Conservation (phyloP, 257 asterid genomes). For the Petrea volubilis region DNA sequence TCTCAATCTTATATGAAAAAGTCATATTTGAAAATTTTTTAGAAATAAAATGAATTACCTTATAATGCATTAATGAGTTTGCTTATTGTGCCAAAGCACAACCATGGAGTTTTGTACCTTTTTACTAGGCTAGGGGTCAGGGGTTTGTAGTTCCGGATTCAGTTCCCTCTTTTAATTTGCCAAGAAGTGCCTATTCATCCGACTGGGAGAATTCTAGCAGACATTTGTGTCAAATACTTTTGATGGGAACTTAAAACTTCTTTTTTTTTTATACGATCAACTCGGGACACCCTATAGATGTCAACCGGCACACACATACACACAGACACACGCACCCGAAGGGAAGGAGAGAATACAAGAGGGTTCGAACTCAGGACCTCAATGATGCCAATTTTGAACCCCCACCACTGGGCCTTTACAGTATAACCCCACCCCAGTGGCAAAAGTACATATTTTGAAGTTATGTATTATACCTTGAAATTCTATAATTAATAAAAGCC, state of each 20-base stretch:
- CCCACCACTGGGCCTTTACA: no score
- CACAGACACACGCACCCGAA: no score
- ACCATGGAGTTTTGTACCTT: background rate
- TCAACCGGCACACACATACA: no score
- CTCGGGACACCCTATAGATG: no score
- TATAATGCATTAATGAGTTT: background rate
- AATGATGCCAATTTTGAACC: no score
- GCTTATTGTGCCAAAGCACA: background rate
- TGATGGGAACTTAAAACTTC: constrained; percentile 14
- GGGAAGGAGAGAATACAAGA: no score
- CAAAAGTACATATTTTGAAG: no score
- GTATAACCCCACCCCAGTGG: no score
- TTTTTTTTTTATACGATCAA: no score
- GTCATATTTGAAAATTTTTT: background rate
- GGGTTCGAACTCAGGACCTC: no score
- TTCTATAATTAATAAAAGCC: constrained; percentile 12
- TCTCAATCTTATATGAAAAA: constrained; percentile 2
- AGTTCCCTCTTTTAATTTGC: background rate
- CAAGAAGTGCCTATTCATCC: background rate
- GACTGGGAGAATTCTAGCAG: constrained; percentile 11
- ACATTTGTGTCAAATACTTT: background rate
- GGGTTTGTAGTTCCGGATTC: background rate
- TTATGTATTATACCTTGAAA: background rate
- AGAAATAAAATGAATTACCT: background rate
- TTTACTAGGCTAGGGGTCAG: background rate